Evolutionary conservation across 148 eudicot species (phyloP), one percentile per base, ranked within the genome.

Genomic region (Persicaria maculosa): DNA sequence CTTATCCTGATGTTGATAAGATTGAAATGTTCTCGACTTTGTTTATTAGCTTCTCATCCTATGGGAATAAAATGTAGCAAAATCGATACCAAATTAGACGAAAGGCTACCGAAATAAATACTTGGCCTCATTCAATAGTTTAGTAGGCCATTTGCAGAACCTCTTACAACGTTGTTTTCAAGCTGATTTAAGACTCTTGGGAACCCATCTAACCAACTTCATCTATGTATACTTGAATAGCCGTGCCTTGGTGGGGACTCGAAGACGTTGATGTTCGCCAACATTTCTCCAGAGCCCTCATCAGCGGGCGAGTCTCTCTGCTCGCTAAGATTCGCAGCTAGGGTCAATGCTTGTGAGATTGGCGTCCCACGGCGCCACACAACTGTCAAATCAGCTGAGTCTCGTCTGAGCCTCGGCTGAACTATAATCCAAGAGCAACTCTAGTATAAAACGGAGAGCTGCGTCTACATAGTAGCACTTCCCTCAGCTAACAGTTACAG

Each of bases 231-330:
- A n/a, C 74, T 81, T 64, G 71, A 74, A 74, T 46, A 94, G 98
- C 98, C 98, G 74, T 94, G 98, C 83, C 85, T 94, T 79, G 98
- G 98, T 74, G 98, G 98, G 64, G 97, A 94, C 80, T 91, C 98
- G 2, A 94, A 94, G 86, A 94, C 97, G 6, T 74, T 94, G 84
- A 94, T 94, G 98, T 86, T 94, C 80, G 98, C 86, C 14, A 94
- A 94, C 83, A 77, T 94, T n/a, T 90, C 98, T 68, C 98, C 96
- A 0, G 98, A 90, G 25, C 85, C 87, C 3, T 80, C 91, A 22
- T 94, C 97, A 3, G 76, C 83, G 48, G 85, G 88, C 31, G 98
- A 94, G 79, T 91, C 98, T 54, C 89, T 94, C 11, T 94, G 98
- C 79, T 94, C 98, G 17, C 93, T 94, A 14, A 85, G 97, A 68